Evolutionary conservation across 2,329 filamentous ascomycete species (phyloP), one percentile per base, ranked within the genome.

Genomic region (Zasmidium angulare): DNA sequence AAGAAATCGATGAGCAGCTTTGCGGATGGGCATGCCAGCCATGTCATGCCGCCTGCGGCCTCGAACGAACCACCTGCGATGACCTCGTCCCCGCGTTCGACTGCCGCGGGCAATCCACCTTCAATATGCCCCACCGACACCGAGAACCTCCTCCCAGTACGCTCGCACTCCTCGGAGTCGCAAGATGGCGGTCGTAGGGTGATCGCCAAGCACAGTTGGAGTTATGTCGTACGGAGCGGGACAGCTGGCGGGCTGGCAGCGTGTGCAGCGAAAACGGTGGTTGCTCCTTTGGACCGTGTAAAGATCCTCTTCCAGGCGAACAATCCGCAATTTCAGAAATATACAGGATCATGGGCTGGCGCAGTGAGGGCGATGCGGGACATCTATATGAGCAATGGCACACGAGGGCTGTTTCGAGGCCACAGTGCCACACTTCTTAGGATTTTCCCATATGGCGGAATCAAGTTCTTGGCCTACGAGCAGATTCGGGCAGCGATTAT

Each of bases 221-320:
- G 96, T 68, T 98, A 98, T 76, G 79, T 95, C 47, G 82, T 91
- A 76, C 86, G 90, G 68, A 95, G 89, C 62, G 91, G 90, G 31
- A 78, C 96, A 29, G 93, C 95, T 1, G 95, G 95, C 50, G 95
- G 95, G 17, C 67, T 97, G 60, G 95, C 95, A 55, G 95, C 93
- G 66, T 96, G 92, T 78, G 92, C 91, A 66, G 95, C 90, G 62
- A 99, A 99, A 82, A 97, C 93, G 0, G 82, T 96, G 6, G 96
- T 99, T 40, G 95, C 92, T 22, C 95, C 95, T 22, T 89, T 99
- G 64, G 95, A 99, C 77, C 89, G 95, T 66, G 95, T 99, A 71
- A 99, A 99, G 78, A 99, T 99, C 72, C 89, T 99, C 58, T 98
- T 99, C 78, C 95, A 99, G 75, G 89, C 95, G 54, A 91, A 89